Percentiles rank a stretch among this genome's conserved stretches.
Conservation (phyloP, 257 asterid species). For the Coffea eugenioides region DNA sequence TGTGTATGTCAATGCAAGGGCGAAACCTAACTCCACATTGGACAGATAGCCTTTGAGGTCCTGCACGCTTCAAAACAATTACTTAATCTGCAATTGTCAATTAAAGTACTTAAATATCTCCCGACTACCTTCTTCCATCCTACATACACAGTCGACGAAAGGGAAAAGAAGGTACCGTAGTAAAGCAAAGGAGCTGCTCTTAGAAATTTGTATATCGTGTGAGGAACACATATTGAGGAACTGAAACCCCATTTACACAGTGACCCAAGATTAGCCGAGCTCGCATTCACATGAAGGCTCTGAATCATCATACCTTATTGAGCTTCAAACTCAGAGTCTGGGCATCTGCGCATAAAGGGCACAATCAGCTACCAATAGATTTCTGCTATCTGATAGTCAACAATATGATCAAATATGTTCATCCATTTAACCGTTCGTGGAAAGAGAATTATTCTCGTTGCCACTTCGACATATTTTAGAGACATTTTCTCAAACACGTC, state of each 20-base stretch:
- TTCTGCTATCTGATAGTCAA: not conserved
- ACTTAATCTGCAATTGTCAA: slow-evolving; percentile 2
- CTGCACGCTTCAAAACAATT: slow-evolving; percentile 31
- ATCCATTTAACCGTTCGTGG: too few species aligned
- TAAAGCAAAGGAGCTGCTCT: slow-evolving; percentile 30
- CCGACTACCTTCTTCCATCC: not conserved
- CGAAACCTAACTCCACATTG: slow-evolving; percentile 73
- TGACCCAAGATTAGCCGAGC: slow-evolving; percentile 15
- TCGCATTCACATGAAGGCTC: slow-evolving; percentile 36
- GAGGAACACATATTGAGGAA: slow-evolving; percentile 24
- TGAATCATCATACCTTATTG: slow-evolving; percentile 41
- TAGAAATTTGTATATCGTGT: slow-evolving; percentile 30
- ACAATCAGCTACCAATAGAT: not conserved
- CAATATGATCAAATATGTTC: not conserved
- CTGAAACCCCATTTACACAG: slow-evolving; percentile 28
- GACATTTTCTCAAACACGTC: slow-evolving; percentile 16
- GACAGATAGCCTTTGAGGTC: slow-evolving; percentile 44
- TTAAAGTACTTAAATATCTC: not conserved
- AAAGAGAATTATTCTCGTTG: not conserved
- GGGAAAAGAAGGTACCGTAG: slow-evolving; percentile 33
- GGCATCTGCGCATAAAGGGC: not conserved
- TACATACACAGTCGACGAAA: not conserved
- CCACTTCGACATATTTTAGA: not conserved
- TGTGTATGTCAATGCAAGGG: slow-evolving; percentile 97
- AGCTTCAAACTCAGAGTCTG: not conserved